Evolutionary conservation across 805 yeast genomes (phyloP).

Genomic region (Tetrapisispora pingtungensis): DNA sequence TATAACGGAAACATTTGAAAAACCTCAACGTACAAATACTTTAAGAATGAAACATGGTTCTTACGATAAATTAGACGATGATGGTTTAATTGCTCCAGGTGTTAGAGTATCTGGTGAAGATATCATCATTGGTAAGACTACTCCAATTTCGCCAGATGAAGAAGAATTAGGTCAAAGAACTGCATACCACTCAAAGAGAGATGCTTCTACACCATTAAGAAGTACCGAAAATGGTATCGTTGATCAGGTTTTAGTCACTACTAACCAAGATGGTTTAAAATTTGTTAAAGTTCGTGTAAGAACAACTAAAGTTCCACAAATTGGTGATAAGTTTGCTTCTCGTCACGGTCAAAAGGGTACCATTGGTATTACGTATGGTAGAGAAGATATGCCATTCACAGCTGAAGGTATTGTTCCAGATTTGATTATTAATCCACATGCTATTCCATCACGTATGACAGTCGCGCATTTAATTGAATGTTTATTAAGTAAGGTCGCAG

Average conservation of each 20-base stretch:
- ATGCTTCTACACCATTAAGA: constrained; percentile 95
- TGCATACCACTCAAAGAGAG: constrained; percentile 95
- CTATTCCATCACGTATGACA: constrained; percentile 99
- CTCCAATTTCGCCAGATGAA: constrained; percentile 98
- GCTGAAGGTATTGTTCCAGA: constrained; percentile 96
- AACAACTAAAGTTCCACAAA: constrained; percentile 96
- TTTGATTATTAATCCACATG: constrained; percentile 95
- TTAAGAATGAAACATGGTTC: constrained; percentile 95
- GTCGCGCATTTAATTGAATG: constrained; percentile 99
- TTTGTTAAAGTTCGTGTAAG: constrained; percentile 98
- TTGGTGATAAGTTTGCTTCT: constrained; percentile 98
- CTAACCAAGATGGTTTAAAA: constrained; percentile 96
- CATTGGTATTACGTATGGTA: constrained; percentile 95
- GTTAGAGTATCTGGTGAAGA: constrained; percentile 98
- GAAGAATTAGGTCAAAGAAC: constrained; percentile 99
- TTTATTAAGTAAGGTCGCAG: constrained; percentile 87
- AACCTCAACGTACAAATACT: constrained; percentile 91
- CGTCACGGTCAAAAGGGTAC: constrained; percentile 99
- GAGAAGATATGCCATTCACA: constrained; percentile 98
- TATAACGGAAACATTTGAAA: constrained; percentile 94
- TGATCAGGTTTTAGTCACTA: constrained; percentile 92
- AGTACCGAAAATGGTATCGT: constrained; percentile 97
- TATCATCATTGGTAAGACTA: constrained; percentile 95
- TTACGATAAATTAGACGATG: constrained; percentile 95
- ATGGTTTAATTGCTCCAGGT: constrained; percentile 96